These are phyloP conservation scores for Penicillium pancosmium DNA, from an alignment of 495 filamentous ascomycete genomes.

Conservation along the genomic window DNA sequence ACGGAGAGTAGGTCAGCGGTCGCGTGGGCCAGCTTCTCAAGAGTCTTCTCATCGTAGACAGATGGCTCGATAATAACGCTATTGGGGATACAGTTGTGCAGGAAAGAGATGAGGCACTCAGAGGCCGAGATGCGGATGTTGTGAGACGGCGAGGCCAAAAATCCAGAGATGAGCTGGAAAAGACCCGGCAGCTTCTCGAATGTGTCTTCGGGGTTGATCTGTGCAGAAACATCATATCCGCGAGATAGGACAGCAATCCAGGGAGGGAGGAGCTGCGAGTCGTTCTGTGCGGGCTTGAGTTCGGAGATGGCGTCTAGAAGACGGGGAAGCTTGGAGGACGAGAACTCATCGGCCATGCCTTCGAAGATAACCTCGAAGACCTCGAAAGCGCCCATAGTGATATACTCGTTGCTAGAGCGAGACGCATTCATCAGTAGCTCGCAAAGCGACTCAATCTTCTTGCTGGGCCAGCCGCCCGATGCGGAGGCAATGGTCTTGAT, in stretches of 20 bases:
- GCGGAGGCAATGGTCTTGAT: slow-evolving; percentile 83
- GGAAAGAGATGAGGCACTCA: slow-evolving; percentile 90
- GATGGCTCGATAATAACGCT: slow-evolving; percentile 82
- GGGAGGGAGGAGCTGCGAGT: slow-evolving; percentile 88
- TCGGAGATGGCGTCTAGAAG: slow-evolving; percentile 86
- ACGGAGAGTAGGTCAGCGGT: slow-evolving; percentile 76
- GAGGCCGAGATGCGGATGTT: slow-evolving; percentile 93
- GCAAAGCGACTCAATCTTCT: slow-evolving; percentile 89
- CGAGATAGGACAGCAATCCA: slow-evolving; percentile 95
- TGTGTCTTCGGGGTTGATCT: slow-evolving; percentile 81
- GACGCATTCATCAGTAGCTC: slow-evolving; percentile 87
- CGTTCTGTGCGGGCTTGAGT: slow-evolving; percentile 83
- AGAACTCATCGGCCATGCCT: slow-evolving; percentile 82
- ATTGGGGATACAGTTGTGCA: slow-evolving; percentile 82
- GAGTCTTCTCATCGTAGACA: slow-evolving; percentile 80
- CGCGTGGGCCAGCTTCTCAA: slow-evolving; percentile 71
- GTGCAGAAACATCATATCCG: slow-evolving; percentile 90
- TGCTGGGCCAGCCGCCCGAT: slow-evolving; percentile 95
- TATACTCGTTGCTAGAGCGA: slow-evolving; percentile 84
- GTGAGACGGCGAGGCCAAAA: slow-evolving; percentile 81
- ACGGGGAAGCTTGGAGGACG: slow-evolving; percentile 84
- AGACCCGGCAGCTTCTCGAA: slow-evolving; percentile 84
- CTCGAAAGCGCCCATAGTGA: slow-evolving; percentile 94
- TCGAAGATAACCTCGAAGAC: slow-evolving; percentile 96
- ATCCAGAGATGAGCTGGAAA: slow-evolving; percentile 73